Conservation (phyloP, 345 rosid genomes). For the Atalantia buxifolia region DNA sequence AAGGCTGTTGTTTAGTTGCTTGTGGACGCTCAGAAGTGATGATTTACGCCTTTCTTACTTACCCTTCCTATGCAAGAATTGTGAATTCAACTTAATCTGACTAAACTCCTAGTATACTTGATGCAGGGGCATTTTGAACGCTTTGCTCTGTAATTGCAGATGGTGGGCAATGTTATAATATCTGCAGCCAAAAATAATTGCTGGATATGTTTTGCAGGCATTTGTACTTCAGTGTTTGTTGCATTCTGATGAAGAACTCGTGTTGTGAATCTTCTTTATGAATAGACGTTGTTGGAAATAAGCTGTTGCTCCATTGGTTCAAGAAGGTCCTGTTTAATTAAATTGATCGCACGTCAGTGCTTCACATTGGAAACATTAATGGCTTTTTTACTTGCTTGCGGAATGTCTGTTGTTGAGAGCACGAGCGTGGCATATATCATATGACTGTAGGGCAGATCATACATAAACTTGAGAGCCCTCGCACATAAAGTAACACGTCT, state of each 20-base stretch:
- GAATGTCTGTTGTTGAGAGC: neutral
- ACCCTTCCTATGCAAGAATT: neutral
- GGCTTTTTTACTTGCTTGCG: neutral
- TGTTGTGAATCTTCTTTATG: neutral
- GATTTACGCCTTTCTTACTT: neutral
- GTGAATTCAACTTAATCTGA: neutral
- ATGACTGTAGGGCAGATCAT: too few relatives aligned
- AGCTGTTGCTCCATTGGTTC: neutral
- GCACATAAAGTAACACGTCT: neutral
- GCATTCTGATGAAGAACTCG: conserved; percentile 7
- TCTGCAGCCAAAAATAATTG: conserved; percentile 1
- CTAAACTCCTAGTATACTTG: conserved; percentile 4
- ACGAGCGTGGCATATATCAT: neutral
- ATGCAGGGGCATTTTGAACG: conserved; percentile 14
- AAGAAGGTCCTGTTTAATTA: neutral
- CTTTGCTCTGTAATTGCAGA: neutral
- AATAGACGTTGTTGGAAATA: conserved; percentile 2
- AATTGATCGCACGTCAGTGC: neutral
- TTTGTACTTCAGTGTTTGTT: conserved; percentile 4
- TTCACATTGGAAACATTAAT: neutral
- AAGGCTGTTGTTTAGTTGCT: neutral
- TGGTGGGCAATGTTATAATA: conserved; percentile 7
- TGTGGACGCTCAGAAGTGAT: neutral
- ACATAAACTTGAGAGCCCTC: neutral
- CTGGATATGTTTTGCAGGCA: conserved; percentile 13